These are phyloP conservation scores for Leucocoprinus birnbaumii DNA, from an alignment of 768 basidiomycete species.

Conservation along the genomic window DNA sequence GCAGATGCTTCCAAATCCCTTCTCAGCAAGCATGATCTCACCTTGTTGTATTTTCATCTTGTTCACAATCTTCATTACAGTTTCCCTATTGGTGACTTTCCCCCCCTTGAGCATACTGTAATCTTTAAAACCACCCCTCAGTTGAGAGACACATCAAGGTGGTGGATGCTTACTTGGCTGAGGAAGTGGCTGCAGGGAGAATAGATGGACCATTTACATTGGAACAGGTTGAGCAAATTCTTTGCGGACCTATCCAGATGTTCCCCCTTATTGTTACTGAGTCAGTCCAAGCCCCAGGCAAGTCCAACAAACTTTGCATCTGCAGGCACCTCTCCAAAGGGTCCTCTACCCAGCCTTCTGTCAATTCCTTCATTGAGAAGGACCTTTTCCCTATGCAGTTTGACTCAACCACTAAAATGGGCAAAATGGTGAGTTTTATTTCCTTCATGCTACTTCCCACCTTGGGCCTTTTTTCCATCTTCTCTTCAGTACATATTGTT, in stretches of 20 bases:
- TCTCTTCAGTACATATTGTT: too few species aligned
- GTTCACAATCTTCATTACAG: slow-evolving; percentile 24
- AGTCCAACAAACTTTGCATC: slow-evolving; percentile 21
- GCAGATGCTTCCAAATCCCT: slow-evolving; percentile 21
- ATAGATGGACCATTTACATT: slow-evolving; percentile 25
- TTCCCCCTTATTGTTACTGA: slow-evolving; percentile 24
- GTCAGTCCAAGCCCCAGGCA: slow-evolving; percentile 20
- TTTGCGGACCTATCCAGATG: slow-evolving; percentile 25
- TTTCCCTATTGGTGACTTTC: slow-evolving; percentile 32
- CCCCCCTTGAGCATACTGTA: slow-evolving; percentile 14
- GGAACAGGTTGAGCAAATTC: slow-evolving; percentile 14
- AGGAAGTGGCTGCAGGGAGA: slow-evolving; percentile 16
- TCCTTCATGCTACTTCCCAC: too few species aligned
- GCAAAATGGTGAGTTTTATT: slow-evolving; percentile 23
- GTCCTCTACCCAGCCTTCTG: slow-evolving; percentile 7
- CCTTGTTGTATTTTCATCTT: slow-evolving; percentile 24
- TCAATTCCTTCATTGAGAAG: slow-evolving; percentile 22
- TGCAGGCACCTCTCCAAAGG: slow-evolving; percentile 27
- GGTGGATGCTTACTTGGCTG: slow-evolving; percentile 17
- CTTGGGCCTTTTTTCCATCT: too few species aligned
- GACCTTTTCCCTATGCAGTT: slow-evolving; percentile 25
- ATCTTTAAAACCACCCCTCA: slow-evolving; percentile 22
- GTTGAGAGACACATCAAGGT: slow-evolving; percentile 4
- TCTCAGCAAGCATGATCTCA: slow-evolving; percentile 12
- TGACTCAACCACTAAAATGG: slow-evolving; percentile 20